Base-by-base conservation (phyloP, 352 stramenopile species). In the Lagenidium giganteum region DNA sequence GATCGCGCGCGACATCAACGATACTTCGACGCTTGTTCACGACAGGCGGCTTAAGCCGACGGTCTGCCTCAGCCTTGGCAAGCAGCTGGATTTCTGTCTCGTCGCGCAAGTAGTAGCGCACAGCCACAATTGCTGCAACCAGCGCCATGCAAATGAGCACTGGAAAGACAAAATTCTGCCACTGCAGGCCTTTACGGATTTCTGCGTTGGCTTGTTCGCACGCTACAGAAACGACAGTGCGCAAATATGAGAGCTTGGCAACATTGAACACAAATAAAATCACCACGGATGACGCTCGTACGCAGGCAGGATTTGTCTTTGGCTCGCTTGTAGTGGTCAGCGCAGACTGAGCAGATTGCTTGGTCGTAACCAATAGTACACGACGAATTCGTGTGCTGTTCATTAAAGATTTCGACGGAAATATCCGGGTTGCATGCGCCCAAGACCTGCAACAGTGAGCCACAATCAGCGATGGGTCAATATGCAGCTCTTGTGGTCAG, bases 151-250 rank as follows among this genome's bases (percentile, higher is more conserved):
- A 18, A 5, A 89, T 36, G n/a, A 80, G 16, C 4, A 77, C 59
- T 4, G 77, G 77, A 14, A 87, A 80, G 5, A 89, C 65, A 45
- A 89, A 89, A 32, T 84, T 87, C 22, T 84, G 74, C 74, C 70
- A 87, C 26, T 55, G 58, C 36, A 87, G 56, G 8, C 70, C 74
- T 11, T 63, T 45, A 13, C 71, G 66, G 16, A 76, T 59, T 48
- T 81, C 14, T 3, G 63, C 58, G 26, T 70, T 87, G 8, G 56
- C 77, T 20, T 72, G 20, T n/a, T 68, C 40, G 24, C 77, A 89
- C 8, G 68, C 70, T 87, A 47, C 11, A 51, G 14, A 31, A 3
- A 18, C 11, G 28, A 26, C n/a, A 41, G 16, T 27, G 28, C 20
- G 34, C 9, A 20, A 29, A 36, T 22, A 8, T 3, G 34, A 34